Evolutionary conservation across 1,284 basidiomycete genomes (phyloP).

Genomic region (Pisolithus thermaeus): DNA sequence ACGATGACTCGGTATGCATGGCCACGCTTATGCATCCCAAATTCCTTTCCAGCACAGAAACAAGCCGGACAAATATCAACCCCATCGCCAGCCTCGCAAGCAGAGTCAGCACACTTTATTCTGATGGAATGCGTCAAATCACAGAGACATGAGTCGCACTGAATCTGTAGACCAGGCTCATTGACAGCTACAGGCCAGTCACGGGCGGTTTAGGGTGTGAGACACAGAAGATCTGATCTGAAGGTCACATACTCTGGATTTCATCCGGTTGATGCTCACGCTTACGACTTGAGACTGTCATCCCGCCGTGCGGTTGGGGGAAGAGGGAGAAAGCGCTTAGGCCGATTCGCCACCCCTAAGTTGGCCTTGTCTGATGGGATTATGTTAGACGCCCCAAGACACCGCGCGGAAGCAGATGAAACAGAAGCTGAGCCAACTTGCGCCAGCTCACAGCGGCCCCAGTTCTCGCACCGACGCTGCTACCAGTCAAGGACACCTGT

Average conservation of each 20-base stretch:
- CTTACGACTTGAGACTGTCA: conserved; percentile 76
- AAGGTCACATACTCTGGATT: conserved; percentile 54
- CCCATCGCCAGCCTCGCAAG: conserved; percentile 70
- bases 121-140: conserved; percentile 86
- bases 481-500: too few relatives aligned
- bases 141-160: conserved; percentile 67
- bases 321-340: background rate
- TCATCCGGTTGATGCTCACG: conserved; percentile 68
- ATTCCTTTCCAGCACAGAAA: conserved; percentile 90
- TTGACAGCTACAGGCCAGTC: conserved; percentile 48
- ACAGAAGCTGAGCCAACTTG: too few relatives aligned
- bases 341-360: background rate
- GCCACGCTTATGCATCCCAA: conserved; percentile 78
- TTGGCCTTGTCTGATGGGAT: too few relatives aligned
- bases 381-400: too few relatives aligned
- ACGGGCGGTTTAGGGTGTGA: conserved; percentile 4
- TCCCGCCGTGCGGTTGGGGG: conserved; percentile 19
- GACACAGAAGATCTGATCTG: conserved; percentile 16
- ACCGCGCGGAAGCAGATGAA: too few relatives aligned
- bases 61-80: conserved; percentile 87
- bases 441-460: too few relatives aligned
- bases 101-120: conserved; percentile 84
- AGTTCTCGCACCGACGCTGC: too few relatives aligned
- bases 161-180: conserved; percentile 72
- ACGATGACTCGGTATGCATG: conserved; percentile 95